Base-by-base conservation (phyloP, 2,329 filamentous ascomycete genomes). In the Pleoardoris graminearum region DNA sequence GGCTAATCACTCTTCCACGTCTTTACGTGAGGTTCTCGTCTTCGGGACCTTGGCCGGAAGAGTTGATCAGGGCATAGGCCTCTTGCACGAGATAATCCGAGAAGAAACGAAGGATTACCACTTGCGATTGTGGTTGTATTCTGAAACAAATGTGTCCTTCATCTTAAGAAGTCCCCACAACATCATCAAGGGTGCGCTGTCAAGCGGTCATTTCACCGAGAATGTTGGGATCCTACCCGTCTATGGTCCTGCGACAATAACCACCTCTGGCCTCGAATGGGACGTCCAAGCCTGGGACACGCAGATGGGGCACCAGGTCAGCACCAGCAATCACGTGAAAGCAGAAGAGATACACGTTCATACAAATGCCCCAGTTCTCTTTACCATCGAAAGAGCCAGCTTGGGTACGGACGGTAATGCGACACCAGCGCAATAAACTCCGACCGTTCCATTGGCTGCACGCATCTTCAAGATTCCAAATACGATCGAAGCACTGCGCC, bases 1-100 rank as follows among this genome's bases (percentile, higher is more conserved):
- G 7, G 61, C 63, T 5, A 55, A 74, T 80, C 85, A 57, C 17
- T 46, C 55, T 21, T 57, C 54, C 27, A 45, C 52, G 14, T 49
- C 48, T 14, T 54, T 50, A 14, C 81, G 81, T 42, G 59, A 93
- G 65, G 85, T 96, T n/a, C 79, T 96, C 11, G 85, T 89, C 32
- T 76, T 97, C 6, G 92, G 93, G 35, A 91, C 92, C 1, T 81
- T 97, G 0, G 91, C 90, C 37, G 94, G 94, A 6, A 86, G 94
- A 25, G 89, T 97, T 14, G 94, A 99, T 73, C 94, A 99, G 71
- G 93, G 88, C 1, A 81, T 99, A 42, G 91, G 90, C 51, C 86
- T 96, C 64, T 81, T 99, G 47, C 90, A 96, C 70, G 90, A 97
- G 69, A 80, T 97, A 39, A 92, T 82, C 51, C 75, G 78, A 53